Evolutionary conservation across 805 yeast species (phyloP), one percentile per base, ranked within the genome.

Genomic region (Barnettozyma siamensis): DNA sequence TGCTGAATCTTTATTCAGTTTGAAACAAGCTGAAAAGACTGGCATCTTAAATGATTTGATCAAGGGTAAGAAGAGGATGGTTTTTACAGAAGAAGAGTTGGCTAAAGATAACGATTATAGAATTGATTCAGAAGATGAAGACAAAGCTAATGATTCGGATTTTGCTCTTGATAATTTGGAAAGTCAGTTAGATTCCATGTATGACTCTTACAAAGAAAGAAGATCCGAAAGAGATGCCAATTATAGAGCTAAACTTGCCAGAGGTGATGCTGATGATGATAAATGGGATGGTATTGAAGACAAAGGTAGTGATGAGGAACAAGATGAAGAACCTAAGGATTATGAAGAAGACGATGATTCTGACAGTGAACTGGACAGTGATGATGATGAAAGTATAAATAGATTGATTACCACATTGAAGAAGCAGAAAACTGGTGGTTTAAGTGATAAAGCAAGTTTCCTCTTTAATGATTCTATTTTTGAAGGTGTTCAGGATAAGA

Each of bases 21-120:
- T 93, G 59, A 83, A 79, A 55, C 65, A 75, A n/a, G 96, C 96
- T 4, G 86, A 86, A 61, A 84, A 83, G 62, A 80, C 95, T 3
- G 98, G 97, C 34, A 77, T 83, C 48, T 63, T 88, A 42, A 76
- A 77, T 40, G 79, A 82, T 28, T 65, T 89, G 38, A 78, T 84
- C 11, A 78, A 75, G 53, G 97, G 96, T 64, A 84, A 83, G 57
- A 79, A 78, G 64, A 63, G 73, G 58, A 69, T 69, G 71, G 53
- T 84, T 19, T 80, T 83, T 51, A 65, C 68, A 34, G 68, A 71
- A 46, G 78, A 77, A 39, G 86, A 78, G 41, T 47, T 73, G 28
- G 64, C 70, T 7, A 65, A 66, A 43, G 84, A 73, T 49, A 73
- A 72, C 42, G 86, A 80, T 50, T 76, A 78, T 40, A 72, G 73